Conservation (phyloP, 2,329 filamentous ascomycete species). For the Epichloe brachyelytri region DNA sequence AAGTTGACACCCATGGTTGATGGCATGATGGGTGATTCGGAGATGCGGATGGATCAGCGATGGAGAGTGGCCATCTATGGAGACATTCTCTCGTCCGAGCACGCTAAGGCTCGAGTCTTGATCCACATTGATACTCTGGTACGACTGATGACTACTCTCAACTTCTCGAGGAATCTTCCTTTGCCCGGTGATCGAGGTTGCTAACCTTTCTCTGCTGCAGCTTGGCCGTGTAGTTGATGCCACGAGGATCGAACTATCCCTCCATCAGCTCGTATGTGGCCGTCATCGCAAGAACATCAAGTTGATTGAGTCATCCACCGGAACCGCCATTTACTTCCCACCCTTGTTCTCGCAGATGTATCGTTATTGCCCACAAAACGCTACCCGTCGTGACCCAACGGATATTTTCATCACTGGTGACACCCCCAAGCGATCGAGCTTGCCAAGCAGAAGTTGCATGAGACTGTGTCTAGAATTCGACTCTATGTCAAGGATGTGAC, state of each 20-base stretch:
- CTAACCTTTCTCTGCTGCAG: constrained; percentile 23
- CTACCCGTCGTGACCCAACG: constrained; percentile 67
- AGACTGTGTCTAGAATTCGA: constrained; percentile 68
- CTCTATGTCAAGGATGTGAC: constrained; percentile 85
- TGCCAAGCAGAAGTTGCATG: constrained; percentile 84
- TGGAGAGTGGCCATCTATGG: constrained; percentile 91
- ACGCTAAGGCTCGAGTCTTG: constrained; percentile 88
- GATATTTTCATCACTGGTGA: constrained; percentile 95
- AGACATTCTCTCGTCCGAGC: constrained; percentile 87
- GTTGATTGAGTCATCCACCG: constrained; percentile 86
- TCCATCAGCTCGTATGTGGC: constrained; percentile 87
- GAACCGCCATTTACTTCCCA: constrained; percentile 96
- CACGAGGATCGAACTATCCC: constrained; percentile 69
- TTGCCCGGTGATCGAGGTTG: neutral
- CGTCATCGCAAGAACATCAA: constrained; percentile 96
- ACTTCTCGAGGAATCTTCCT: neutral
- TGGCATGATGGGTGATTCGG: constrained; percentile 61
- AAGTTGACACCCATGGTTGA: constrained; percentile 71
- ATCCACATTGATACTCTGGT: constrained; percentile 96
- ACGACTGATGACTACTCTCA: constrained; percentile 12
- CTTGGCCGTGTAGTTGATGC: constrained; percentile 64
- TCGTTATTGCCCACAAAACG: constrained; percentile 74
- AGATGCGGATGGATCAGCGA: constrained; percentile 77
- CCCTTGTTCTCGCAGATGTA: constrained; percentile 87
- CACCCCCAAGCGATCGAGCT: constrained; percentile 70